Evolutionary conservation across 108 stramenopile genomes (phyloP).

Genomic region (Pseudonitzschia pungens): DNA sequence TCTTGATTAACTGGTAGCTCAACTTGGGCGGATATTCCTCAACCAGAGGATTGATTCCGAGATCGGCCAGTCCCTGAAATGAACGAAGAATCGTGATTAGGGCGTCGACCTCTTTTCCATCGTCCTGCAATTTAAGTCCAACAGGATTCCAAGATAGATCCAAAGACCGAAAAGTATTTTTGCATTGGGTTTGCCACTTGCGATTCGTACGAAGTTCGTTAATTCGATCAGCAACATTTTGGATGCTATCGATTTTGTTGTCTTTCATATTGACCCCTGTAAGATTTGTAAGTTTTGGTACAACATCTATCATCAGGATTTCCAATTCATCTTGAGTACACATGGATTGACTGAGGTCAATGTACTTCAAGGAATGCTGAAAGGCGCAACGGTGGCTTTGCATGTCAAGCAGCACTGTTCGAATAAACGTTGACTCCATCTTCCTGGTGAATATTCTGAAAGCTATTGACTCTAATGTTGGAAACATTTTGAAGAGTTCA

Average conservation of each 20-base stretch:
- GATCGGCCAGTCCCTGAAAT: background rate
- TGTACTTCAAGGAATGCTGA: background rate
- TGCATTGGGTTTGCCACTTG: background rate
- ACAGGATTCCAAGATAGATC: background rate
- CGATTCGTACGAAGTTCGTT: background rate
- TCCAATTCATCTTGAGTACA: background rate
- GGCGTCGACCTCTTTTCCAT: background rate
- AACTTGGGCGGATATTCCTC: too few species aligned
- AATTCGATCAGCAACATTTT: background rate
- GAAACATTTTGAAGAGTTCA: background rate
- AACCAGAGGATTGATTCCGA: background rate
- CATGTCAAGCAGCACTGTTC: background rate
- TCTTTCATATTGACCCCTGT: background rate
- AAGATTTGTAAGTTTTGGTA: background rate
- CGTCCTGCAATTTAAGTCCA: background rate
- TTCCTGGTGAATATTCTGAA: background rate
- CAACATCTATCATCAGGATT: background rate
- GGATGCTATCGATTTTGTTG: background rate
- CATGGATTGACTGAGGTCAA: background rate
- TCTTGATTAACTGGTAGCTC: too few species aligned
- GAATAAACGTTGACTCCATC: background rate
- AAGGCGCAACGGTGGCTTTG: background rate
- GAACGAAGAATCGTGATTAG: background rate
- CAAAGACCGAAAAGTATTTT: background rate
- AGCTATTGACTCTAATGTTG: background rate